Percentiles rank a stretch among this genome's conserved stretches.
These are phyloP conservation scores for Globisporangium lucens DNA, from an alignment of 352 stramenopile genomes.

Conservation along the genomic window DNA sequence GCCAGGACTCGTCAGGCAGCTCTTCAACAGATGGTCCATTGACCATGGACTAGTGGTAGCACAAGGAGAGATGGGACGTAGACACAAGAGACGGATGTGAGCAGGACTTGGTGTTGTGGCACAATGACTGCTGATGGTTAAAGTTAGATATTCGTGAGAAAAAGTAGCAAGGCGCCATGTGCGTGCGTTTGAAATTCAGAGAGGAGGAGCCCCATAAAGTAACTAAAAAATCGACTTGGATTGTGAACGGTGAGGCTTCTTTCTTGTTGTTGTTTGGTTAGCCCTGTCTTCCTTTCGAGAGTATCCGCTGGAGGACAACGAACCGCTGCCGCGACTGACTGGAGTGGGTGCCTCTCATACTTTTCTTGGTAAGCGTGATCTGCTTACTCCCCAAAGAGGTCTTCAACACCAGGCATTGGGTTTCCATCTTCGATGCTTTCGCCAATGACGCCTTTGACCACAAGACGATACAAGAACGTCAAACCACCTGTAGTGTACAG, in stretches of 20 bases:
- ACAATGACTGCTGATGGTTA: background rate
- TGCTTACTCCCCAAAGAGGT: conserved; percentile 15
- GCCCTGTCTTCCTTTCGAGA: background rate
- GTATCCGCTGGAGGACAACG: background rate
- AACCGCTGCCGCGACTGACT: background rate
- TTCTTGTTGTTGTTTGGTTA: background rate
- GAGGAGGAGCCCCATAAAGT: conserved; percentile 10
- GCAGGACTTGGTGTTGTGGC: background rate
- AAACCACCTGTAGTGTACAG: conserved; percentile 72
- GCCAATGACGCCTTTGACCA: background rate
- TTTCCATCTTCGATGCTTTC: background rate
- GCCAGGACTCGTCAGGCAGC: conserved; percentile 26
- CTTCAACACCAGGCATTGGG: background rate
- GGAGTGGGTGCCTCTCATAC: background rate
- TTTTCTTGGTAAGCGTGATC: background rate
- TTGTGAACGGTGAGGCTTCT: background rate
- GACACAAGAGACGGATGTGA: background rate
- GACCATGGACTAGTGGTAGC: conserved; percentile 29
- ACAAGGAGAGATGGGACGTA: background rate
- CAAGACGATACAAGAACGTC: conserved; percentile 12
- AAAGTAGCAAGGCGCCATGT: conserved; percentile 7
- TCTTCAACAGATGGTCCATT: conserved; percentile 29
- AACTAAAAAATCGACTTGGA: conserved; percentile 11
- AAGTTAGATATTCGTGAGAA: conserved; percentile 18
- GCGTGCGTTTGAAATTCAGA: conserved; percentile 13